Conservation (phyloP, 345 rosid genomes). For the Euphorbia peplus region DNA sequence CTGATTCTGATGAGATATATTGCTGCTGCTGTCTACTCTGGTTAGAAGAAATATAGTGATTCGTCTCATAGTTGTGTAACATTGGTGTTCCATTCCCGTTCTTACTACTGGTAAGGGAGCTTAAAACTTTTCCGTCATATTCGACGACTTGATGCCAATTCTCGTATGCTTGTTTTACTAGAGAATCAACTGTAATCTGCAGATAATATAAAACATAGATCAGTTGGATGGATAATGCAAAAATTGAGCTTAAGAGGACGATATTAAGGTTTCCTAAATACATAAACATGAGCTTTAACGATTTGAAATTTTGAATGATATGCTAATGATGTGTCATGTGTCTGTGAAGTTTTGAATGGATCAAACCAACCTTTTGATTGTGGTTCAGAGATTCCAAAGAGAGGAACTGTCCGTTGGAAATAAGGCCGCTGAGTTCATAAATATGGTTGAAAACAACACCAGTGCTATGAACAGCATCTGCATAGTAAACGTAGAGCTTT, state of each 20-base stretch:
- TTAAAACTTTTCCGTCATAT: constrained; percentile 73
- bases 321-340: not conserved
- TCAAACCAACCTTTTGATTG: constrained; percentile 61
- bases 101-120: constrained; percentile 40
- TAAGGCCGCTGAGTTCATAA: constrained; percentile 78
- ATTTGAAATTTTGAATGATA: not conserved
- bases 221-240: not conserved
- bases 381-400: constrained; percentile 69
- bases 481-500: constrained; percentile 69
- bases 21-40: constrained; percentile 33
- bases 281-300: not conserved
- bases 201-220: constrained; percentile 19
- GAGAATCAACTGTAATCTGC: constrained; percentile 76
- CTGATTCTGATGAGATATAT: constrained; percentile 34
- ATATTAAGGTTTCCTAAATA: not conserved
- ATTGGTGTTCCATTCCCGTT: constrained; percentile 32
- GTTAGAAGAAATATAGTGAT: constrained; percentile 17
- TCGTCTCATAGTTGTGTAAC: constrained; percentile 23
- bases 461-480: constrained; percentile 46
- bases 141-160: constrained; percentile 85
- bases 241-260: not conserved
- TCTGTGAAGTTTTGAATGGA: not conserved
- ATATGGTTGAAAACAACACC: constrained; percentile 84
- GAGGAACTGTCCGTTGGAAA: constrained; percentile 70
- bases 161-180: constrained; percentile 82